Base-by-base conservation (phyloP, 768 basidiomycete species). In the Boletus fagicola region DNA sequence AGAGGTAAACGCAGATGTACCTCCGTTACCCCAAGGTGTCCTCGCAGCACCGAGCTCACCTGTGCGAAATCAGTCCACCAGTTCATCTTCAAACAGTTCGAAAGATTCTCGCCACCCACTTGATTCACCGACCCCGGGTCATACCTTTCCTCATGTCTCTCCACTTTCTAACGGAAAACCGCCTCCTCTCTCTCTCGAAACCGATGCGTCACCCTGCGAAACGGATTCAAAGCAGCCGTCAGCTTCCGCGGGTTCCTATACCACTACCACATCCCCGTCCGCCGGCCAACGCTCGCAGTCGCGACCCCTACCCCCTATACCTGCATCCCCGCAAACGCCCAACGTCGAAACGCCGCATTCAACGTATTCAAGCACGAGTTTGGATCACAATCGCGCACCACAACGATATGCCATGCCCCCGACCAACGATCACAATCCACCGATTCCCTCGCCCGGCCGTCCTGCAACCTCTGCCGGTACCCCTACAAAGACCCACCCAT, bases 401-500 rank as follows among this genome's bases (percentile, higher is more conserved):
- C 63, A 60, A 44, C 65, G 57, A 42, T 66, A 35, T 18, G 48
- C 30, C 36, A 42, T 28, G 7, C 36, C 58, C 10, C 58, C 57
- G 22, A 42, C 48, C 18, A 53, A 18, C 20, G 60, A 54, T n/a
- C 28, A 46, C 18, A 9, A 56, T 22, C 30, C 51, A 1, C 53
- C 52, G 2, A 2, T 24, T 26, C 18, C 12, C 10, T 54, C 67
- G 0, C 54, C 62, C 7, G 53, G 59, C 13, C 73, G 79, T 22
- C 77, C 80, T 30, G 71, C 78, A 16, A 79, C 79, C 12, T 75
- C 78, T 47, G 69, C 72, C n/a, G 72, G 74, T 24, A 31, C 63
- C n/a, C 47, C 58, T 0, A 59, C 61, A 39, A 57, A 55, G n/a
- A 40, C 54, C 30, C 61, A 49, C 40, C 38, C 62, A 26, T 42